These are phyloP conservation scores for Cucumis cinereus DNA, from an alignment of 306 rosid species.

Conservation along the genomic window DNA sequence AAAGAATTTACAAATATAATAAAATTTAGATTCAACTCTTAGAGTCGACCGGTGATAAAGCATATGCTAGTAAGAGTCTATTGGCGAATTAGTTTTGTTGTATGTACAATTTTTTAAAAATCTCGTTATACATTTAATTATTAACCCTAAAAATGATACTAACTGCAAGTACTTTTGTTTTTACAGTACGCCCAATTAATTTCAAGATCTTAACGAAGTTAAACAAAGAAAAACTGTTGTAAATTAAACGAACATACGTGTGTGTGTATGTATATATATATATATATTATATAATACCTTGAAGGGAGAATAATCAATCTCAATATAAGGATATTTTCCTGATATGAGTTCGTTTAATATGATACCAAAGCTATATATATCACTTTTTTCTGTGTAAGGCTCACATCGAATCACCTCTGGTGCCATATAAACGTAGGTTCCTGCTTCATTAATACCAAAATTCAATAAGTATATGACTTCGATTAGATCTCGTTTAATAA, in stretches of 20 bases:
- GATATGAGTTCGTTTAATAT: slow-evolving; percentile 54
- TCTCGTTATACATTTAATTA: too few species aligned
- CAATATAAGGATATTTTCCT: slow-evolving; percentile 49
- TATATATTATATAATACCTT: slow-evolving; percentile 29
- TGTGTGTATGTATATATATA: too few species aligned
- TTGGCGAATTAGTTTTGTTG: too few species aligned
- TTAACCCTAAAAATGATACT: too few species aligned
- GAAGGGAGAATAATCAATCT: slow-evolving; percentile 43
- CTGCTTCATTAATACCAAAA: slow-evolving; percentile 13
- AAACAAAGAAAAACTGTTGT: neutral
- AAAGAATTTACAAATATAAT: too few species aligned
- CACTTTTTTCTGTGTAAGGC: slow-evolving; percentile 72
- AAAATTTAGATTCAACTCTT: too few species aligned
- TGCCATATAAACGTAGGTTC: slow-evolving; percentile 71
- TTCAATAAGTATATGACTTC: neutral
- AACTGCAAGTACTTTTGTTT: too few species aligned
- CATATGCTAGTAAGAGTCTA: too few species aligned
- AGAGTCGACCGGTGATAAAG: too few species aligned
- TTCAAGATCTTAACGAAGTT: neutral
- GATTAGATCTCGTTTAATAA: neutral
- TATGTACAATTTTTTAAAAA: too few species aligned
- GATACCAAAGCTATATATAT: slow-evolving; percentile 55
- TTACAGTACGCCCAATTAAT: neutral
- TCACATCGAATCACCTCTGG: slow-evolving; percentile 54
- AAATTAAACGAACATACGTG: neutral